Conservation (phyloP, 2,329 filamentous ascomycete genomes). For the Claviceps citrina region DNA sequence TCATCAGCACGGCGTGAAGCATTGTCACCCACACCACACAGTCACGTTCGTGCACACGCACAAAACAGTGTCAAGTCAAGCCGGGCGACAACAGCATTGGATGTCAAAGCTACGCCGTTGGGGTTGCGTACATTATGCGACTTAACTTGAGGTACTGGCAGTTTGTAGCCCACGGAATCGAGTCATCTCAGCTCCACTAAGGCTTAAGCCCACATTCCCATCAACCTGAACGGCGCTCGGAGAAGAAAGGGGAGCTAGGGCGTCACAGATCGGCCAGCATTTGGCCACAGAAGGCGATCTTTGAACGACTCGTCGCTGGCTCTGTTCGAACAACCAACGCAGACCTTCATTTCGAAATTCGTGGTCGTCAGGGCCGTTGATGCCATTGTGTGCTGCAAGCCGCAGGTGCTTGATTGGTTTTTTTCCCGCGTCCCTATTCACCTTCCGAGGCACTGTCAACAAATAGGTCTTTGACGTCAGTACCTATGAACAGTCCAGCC, state of each 20-base stretch:
- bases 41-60: constrained; percentile 1
- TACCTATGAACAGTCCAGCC: neutral
- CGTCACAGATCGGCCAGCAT: neutral
- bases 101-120: neutral
- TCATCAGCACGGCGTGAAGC: neutral
- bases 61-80: neutral
- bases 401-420: neutral
- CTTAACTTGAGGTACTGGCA: no score
- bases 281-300: neutral
- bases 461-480: neutral
- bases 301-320: neutral
- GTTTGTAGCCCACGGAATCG: no score
- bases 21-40: constrained; percentile 2
- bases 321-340: neutral
- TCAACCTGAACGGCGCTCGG: neutral
- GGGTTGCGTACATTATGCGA: neutral
- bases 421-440: neutral
- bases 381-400: neutral
- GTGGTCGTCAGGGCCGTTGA: neutral
- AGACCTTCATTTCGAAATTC: neutral
- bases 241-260: neutral
- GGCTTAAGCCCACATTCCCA: neutral
- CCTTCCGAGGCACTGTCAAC: neutral
- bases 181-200: no score
- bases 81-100: neutral